These are phyloP conservation scores for Aspergillus latus DNA, from an alignment of 2,329 filamentous ascomycete genomes.

Conservation along the genomic window DNA sequence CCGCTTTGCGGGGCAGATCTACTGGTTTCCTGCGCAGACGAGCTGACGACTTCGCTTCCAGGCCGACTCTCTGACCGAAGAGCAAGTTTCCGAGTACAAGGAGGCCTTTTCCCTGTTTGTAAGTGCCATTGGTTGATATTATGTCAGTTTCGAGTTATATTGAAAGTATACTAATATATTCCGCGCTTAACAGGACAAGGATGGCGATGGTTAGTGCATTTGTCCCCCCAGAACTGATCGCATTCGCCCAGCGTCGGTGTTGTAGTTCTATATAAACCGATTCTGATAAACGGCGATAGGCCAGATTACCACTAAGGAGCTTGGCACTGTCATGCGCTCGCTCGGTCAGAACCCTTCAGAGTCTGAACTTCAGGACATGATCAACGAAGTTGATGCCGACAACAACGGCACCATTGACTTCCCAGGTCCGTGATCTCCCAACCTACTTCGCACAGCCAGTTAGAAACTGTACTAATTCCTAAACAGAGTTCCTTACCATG, in stretches of 20 bases:
- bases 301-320: constrained; percentile 88
- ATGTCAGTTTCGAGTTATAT: neutral
- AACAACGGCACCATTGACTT: constrained; percentile 94
- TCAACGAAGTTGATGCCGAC: constrained; percentile 89
- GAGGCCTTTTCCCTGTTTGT: constrained; percentile 99
- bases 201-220: constrained; percentile 76
- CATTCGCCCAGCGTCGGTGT: neutral
- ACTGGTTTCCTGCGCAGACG: constrained; percentile 21
- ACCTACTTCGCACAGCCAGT: neutral
- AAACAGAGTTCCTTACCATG: constrained; percentile 82
- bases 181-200: constrained; percentile 66
- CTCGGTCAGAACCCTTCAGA: constrained; percentile 87
- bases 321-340: constrained; percentile 87
- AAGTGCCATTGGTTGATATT: constrained; percentile 51
- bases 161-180: constrained; percentile 20
- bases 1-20: constrained; percentile 38
- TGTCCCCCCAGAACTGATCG: neutral
- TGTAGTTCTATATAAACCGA: neutral
- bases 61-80: constrained; percentile 98
- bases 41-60: constrained; percentile 46
- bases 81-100: constrained; percentile 99
- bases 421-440: constrained; percentile 61
- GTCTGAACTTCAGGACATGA: constrained; percentile 89
- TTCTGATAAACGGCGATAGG: constrained; percentile 50
- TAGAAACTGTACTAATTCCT: constrained; percentile 9